A percentile compares a stretch with the other conserved stretches of the same genome.
Conservation (phyloP, 2,329 filamentous ascomycete species). For the Aspergillus tamarii region DNA sequence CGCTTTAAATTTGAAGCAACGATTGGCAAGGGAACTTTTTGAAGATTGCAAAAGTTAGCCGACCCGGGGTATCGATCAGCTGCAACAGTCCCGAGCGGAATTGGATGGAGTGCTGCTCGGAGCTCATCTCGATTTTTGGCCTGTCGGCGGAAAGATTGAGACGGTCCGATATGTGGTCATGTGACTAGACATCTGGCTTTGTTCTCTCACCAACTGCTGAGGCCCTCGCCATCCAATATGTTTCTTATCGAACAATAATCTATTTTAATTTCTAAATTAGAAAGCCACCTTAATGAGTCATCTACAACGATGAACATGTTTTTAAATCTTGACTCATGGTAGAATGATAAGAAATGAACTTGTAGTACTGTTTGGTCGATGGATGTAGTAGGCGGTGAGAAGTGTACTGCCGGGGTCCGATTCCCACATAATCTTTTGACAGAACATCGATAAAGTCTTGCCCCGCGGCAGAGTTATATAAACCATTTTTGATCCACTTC, state of each 20-base stretch:
- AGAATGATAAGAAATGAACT: background rate
- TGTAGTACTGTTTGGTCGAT: background rate
- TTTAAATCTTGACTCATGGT: background rate
- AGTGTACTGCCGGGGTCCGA: constrained; percentile 1
- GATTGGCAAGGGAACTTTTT: background rate
- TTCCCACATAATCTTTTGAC: constrained; percentile 26
- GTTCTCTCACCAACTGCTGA: background rate
- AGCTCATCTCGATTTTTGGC: constrained; percentile 26
- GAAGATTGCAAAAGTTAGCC: background rate
- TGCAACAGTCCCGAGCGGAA: background rate
- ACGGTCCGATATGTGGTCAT: constrained; percentile 22
- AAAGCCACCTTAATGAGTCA: background rate
- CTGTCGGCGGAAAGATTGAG: constrained; percentile 26
- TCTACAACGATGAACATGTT: too few species aligned
- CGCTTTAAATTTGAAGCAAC: background rate
- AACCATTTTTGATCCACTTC: constrained; percentile 12
- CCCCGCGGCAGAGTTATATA: constrained; percentile 10
- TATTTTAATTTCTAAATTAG: background rate
- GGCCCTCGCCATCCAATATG: background rate
- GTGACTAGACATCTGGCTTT: constrained; percentile 13
- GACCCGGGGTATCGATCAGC: background rate
- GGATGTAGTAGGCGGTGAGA: constrained; percentile 21
- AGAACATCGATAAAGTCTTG: constrained; percentile 14
- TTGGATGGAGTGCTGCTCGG: constrained; percentile 8
- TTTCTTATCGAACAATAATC: background rate